Conservation (phyloP, 176 grass and related monocot species). For the Lolium rigidum region DNA sequence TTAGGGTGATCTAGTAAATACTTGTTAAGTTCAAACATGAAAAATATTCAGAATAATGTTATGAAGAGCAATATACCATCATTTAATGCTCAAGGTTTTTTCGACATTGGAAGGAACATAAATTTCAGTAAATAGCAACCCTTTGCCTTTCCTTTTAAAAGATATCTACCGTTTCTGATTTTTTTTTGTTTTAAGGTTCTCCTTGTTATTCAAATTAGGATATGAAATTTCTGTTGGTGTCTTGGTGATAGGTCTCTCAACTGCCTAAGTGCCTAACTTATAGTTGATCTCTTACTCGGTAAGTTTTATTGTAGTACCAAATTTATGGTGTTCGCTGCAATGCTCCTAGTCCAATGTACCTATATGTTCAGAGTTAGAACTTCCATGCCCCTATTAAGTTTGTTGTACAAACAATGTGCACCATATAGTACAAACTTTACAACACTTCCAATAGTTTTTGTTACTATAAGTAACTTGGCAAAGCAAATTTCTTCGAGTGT, state of each 20-base stretch:
- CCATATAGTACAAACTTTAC: not conserved
- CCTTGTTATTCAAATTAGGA: not conserved
- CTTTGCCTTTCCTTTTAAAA: not conserved
- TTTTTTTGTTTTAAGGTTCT: not conserved
- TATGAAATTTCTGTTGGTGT: not conserved
- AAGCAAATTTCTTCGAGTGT: not conserved
- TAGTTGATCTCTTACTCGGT: not conserved
- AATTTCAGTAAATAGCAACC: not conserved
- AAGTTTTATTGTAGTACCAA: slow-evolving; percentile 5
- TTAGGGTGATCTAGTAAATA: not conserved
- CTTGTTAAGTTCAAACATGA: not conserved
- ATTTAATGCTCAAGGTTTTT: not conserved
- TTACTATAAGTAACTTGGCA: not conserved
- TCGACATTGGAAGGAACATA: slow-evolving; percentile 1
- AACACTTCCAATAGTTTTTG: not conserved
- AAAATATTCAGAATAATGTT: not conserved
- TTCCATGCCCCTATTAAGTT: not conserved
- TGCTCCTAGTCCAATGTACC: not conserved
- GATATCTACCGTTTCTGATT: not conserved
- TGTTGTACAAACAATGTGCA: not conserved
- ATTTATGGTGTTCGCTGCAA: not conserved
- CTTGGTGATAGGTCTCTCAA: not conserved
- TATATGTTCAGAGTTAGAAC: not conserved
- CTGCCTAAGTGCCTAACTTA: not conserved
- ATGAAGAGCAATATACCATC: not conserved